Percentiles rank a stretch among this genome's conserved stretches.
Conservation (phyloP, 768 basidiomycete genomes). For the Boletus vinaceobasis region DNA sequence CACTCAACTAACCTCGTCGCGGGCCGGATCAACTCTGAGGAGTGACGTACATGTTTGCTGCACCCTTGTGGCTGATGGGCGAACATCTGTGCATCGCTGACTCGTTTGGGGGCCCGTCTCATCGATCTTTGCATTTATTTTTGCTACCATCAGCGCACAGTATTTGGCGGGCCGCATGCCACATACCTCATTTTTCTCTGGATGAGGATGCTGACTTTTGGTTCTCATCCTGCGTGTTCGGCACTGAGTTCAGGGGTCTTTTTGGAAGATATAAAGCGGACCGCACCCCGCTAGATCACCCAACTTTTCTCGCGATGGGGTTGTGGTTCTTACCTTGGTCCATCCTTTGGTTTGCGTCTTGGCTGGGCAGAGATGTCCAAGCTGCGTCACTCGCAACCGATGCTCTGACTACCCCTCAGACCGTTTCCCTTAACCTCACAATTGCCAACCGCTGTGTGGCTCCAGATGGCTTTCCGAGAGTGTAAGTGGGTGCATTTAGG, state of each 20-base stretch:
- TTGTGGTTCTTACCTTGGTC: neutral
- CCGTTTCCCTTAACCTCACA: neutral
- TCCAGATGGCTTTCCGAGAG: conserved; percentile 13
- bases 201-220: neutral
- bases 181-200: neutral
- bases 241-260: neutral
- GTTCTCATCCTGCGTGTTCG: neutral
- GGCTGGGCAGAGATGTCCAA: neutral
- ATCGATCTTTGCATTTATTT: neutral
- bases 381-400: neutral
- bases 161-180: neutral
- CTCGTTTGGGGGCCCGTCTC: neutral
- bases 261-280: neutral
- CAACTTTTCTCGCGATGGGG: neutral
- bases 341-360: neutral
- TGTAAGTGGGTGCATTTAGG: neutral
- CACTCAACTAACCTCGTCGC: neutral
- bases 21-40: neutral
- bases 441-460: conserved; percentile 5
- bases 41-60: neutral
- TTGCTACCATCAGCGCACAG: neutral
- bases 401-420: neutral
- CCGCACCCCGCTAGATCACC: neutral
- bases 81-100: neutral
- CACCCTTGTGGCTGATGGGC: neutral